A percentile compares a stretch with the other conserved stretches of the same genome.
phyloP scores from a whole-genome alignment of 1,284 basidiomycete genomes.

The Cutaneotrichosporon sp. region DNA sequence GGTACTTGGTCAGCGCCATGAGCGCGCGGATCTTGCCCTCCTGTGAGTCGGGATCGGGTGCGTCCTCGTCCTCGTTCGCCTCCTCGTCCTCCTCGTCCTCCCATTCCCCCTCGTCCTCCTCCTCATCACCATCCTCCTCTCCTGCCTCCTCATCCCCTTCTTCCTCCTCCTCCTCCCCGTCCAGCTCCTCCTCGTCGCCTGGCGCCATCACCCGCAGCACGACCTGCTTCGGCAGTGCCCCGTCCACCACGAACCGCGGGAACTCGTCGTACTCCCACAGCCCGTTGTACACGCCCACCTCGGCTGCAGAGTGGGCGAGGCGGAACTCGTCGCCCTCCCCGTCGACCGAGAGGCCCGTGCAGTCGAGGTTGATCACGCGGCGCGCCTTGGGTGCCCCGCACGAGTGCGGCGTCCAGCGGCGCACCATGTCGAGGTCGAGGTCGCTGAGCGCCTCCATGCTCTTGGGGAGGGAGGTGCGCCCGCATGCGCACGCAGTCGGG shows the following conservation, averaged over 20 bases:
- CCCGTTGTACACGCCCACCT: background rate
- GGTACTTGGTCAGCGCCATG: slow-evolving; percentile 8
- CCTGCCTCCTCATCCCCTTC: background rate
- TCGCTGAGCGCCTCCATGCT: background rate
- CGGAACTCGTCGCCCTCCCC: slow-evolving; percentile 4
- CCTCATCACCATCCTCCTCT: background rate
- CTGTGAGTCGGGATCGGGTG: background rate
- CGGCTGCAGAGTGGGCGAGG: background rate
- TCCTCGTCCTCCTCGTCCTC: background rate
- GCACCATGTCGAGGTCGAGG: background rate
- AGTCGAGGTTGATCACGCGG: slow-evolving; percentile 2
- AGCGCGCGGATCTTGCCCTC: slow-evolving; percentile 2
- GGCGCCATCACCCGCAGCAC: slow-evolving; percentile 5
- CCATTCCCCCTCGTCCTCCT: no score
- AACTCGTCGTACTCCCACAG: slow-evolving; percentile 11
- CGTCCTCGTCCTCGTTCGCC: background rate
- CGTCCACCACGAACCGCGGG: background rate
- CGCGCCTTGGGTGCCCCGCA: background rate
- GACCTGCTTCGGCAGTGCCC: background rate
- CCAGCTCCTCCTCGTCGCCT: background rate
- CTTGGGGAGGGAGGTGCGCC: background rate
- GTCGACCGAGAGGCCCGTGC: background rate
- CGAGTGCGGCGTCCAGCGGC: slow-evolving; percentile 7
- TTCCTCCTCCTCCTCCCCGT: background rate
- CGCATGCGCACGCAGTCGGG: background rate